Evolutionary conservation across 2,329 filamentous ascomycete genomes (phyloP).

Genomic region (Bipolaris gigantea): DNA sequence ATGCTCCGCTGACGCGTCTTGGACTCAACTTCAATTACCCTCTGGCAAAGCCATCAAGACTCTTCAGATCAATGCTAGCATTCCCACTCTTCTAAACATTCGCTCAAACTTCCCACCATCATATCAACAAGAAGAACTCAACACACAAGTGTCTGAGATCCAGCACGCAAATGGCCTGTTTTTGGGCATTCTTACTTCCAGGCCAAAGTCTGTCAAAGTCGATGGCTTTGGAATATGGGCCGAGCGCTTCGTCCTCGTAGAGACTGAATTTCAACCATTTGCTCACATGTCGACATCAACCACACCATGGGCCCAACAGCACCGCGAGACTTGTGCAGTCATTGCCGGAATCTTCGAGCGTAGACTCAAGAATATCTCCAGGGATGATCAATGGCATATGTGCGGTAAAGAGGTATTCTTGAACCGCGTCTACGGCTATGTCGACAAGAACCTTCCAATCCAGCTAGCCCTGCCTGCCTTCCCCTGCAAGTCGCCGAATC

Average conservation of each 20-base stretch:
- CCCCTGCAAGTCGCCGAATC: conserved; percentile 64
- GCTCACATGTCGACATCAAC: conserved; percentile 19
- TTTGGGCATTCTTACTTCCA: conserved; percentile 28
- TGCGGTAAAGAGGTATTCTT: conserved; percentile 30
- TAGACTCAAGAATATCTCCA: conserved; percentile 33
- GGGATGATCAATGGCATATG: conserved; percentile 34
- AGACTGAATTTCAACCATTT: conserved; percentile 33
- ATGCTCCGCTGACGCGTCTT: conserved; percentile 17
- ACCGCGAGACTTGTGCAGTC: conserved; percentile 20
- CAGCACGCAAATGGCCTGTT: conserved; percentile 26
- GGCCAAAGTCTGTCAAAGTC: conserved; percentile 26
- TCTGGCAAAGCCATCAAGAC: conserved; percentile 32
- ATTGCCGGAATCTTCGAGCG: conserved; percentile 35
- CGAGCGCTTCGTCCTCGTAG: conserved; percentile 33
- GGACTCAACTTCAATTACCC: conserved; percentile 22
- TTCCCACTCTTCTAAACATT: conserved; percentile 23
- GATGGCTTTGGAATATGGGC: conserved; percentile 32
- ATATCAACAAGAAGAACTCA: conserved; percentile 23
- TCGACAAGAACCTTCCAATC: conserved; percentile 32
- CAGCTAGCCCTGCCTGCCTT: conserved; percentile 56
- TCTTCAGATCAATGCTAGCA: conserved; percentile 19
- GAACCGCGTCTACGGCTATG: conserved; percentile 32
- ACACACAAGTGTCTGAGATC: conserved; percentile 25
- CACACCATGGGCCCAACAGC: conserved; percentile 24
- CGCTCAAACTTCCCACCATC: conserved; percentile 29